phyloP scores from a whole-genome alignment of 164 flowering plant species.

The Magnolia kwangsiensis region DNA sequence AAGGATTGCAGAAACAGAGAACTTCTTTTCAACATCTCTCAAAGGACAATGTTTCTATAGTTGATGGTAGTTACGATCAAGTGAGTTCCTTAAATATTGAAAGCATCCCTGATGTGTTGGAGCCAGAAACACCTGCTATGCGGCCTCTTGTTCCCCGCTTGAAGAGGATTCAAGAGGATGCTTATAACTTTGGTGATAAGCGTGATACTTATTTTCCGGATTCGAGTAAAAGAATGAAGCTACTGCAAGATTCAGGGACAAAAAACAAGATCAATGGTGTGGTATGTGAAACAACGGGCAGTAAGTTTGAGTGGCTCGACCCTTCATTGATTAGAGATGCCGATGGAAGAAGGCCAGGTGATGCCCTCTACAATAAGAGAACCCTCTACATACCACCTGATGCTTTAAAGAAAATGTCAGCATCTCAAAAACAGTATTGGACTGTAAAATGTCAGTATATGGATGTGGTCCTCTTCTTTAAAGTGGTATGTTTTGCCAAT shows the following conservation, averaged over 20 bases:
- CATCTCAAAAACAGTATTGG: conserved; percentile 93
- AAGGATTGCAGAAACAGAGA: conserved; percentile 16
- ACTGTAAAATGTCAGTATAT: conserved; percentile 73
- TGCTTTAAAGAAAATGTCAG: conserved; percentile 78
- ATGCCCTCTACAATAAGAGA: conserved; percentile 70
- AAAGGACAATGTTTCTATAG: conserved; percentile 15
- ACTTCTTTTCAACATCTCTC: conserved; percentile 13
- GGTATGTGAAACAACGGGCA: conserved; percentile 30
- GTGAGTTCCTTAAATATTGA: conserved; percentile 14
- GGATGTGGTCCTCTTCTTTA: conserved; percentile 90
- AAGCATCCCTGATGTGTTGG: conserved; percentile 35
- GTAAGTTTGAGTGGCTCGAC: conserved; percentile 92
- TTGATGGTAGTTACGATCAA: conserved; percentile 15
- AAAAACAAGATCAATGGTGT: conserved; percentile 19
- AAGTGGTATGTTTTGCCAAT: conserved; percentile 69
- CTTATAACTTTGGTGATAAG: conserved; percentile 20
- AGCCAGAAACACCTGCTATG: conserved; percentile 79
- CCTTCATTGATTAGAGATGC: conserved; percentile 74
- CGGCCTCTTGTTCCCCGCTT: conserved; percentile 57
- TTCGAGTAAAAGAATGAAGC: conserved; percentile 51
- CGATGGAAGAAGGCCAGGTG: conserved; percentile 64
- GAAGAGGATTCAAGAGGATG: conserved; percentile 65
- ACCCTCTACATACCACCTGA: conserved; percentile 85
- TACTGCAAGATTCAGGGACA: conserved; percentile 29
- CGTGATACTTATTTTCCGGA: conserved; percentile 17